phyloP scores from a whole-genome alignment of 2,329 filamentous ascomycete species.

The Phialemonium atrogriseum region DNA sequence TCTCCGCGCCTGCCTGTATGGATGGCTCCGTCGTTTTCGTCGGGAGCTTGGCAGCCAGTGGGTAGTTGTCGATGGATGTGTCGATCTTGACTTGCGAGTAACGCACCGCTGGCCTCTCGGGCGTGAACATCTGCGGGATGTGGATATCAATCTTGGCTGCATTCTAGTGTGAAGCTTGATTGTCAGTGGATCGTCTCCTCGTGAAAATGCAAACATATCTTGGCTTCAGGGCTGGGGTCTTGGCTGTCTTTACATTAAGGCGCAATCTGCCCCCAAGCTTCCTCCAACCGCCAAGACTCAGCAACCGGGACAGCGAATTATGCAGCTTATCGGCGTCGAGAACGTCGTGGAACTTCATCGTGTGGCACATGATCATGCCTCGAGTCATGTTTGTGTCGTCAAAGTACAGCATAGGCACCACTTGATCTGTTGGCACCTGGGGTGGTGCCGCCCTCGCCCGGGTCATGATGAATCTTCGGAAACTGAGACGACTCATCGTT shows the following conservation, averaged over 20 bases:
- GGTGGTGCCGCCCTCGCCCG: no score
- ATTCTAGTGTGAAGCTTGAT: no score
- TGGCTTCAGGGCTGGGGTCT: no score
- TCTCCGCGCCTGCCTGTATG: constrained; percentile 15
- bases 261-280: constrained; percentile 36
- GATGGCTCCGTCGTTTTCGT: constrained; percentile 16
- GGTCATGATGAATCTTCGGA: no score
- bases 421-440: no score
- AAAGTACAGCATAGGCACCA: constrained; percentile 6
- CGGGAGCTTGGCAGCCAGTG: constrained; percentile 26
- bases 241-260: no score
- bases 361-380: constrained; percentile 7
- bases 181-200: no score
- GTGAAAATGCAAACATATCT: no score
- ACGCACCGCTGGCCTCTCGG: constrained; percentile 28
- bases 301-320: constrained; percentile 23
- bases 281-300: constrained; percentile 32
- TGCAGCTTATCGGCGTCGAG: constrained; percentile 30
- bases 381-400: constrained; percentile 8
- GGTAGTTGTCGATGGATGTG: constrained; percentile 27
- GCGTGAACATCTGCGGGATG: constrained; percentile 26
- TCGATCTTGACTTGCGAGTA: constrained; percentile 27
- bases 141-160: constrained; percentile 30
- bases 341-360: constrained; percentile 31
- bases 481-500: no score